phyloP scores from a whole-genome alignment of 1,284 basidiomycete genomes.

The Sporisorium exsertum region DNA sequence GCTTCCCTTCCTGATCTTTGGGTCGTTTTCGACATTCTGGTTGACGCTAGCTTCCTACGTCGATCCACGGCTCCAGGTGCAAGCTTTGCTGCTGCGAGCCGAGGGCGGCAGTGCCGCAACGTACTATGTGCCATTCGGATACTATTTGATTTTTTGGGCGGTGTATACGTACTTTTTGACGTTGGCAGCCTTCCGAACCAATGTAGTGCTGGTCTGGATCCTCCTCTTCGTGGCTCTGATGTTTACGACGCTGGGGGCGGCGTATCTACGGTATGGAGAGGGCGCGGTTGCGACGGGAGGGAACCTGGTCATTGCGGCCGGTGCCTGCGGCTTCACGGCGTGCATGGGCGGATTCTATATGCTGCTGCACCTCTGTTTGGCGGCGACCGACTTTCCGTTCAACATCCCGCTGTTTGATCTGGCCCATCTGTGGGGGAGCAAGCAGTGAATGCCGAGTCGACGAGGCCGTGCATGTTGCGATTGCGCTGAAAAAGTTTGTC shows the following conservation, averaged over 20 bases:
- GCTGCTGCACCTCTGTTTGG: conserved; percentile 47
- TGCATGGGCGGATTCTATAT: conserved; percentile 52
- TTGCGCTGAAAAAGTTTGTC: too few relatives aligned
- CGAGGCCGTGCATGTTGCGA: too few relatives aligned
- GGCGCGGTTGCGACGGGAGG: conserved; percentile 6
- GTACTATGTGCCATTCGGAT: conserved; percentile 43
- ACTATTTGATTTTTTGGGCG: conserved; percentile 51
- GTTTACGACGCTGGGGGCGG: conserved; percentile 38
- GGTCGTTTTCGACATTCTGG: conserved; percentile 55
- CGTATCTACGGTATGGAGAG: conserved; percentile 46
- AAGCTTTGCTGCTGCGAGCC: conserved; percentile 28
- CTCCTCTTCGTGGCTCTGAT: conserved; percentile 54
- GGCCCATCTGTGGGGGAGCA: conserved; percentile 32
- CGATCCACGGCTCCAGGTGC: conserved; percentile 34
- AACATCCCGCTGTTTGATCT: conserved; percentile 51
- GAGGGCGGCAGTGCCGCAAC: conserved; percentile 13
- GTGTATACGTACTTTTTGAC: conserved; percentile 55
- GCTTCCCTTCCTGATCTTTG: conserved; percentile 55
- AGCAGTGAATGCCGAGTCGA: conserved; percentile 13
- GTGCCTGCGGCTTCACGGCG: conserved; percentile 51
- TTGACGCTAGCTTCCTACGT: conserved; percentile 37
- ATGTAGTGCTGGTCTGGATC: conserved; percentile 55
- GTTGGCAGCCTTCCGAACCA: conserved; percentile 50
- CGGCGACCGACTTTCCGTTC: conserved; percentile 53
- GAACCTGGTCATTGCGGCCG: conserved; percentile 36